Evolutionary conservation across 1,284 basidiomycete species (phyloP).

Genomic region (Stygiomarasmius scandens): DNA sequence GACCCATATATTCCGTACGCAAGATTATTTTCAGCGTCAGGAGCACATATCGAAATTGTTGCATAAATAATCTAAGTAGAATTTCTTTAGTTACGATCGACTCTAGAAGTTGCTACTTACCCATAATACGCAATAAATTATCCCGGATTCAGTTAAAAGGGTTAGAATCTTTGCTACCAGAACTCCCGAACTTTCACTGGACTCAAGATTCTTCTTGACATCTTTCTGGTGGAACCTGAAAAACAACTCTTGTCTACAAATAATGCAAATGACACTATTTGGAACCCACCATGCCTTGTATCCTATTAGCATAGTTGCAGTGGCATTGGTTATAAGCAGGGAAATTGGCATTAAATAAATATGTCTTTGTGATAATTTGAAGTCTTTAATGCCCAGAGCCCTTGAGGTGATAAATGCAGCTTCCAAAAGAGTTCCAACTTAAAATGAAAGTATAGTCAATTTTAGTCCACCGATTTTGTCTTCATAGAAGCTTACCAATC

Average conservation of each 20-base stretch:
- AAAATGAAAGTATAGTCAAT: background rate
- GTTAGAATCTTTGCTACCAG: conserved; percentile 4
- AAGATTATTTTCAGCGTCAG: no score
- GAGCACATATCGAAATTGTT: no score
- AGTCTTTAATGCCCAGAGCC: background rate
- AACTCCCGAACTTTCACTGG: background rate
- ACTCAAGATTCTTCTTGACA: conserved; percentile 6
- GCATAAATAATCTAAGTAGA: background rate
- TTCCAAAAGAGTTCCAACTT: background rate
- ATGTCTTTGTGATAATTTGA: background rate
- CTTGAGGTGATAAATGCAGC: background rate
- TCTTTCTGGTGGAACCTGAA: background rate
- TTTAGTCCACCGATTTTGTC: no score
- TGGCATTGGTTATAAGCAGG: background rate
- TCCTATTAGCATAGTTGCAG: background rate
- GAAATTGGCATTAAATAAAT: background rate
- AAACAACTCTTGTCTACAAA: background rate
- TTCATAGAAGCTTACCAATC: background rate
- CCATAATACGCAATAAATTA: conserved; percentile 12
- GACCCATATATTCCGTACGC: no score
- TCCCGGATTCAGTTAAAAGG: conserved; percentile 6
- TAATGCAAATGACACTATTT: background rate
- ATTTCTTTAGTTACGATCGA: background rate
- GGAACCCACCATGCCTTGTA: conserved; percentile 1
- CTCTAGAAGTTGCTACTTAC: no score